These are phyloP conservation scores for Trichoderma koningii DNA, from an alignment of 2,329 filamentous ascomycete genomes.

Conservation along the genomic window DNA sequence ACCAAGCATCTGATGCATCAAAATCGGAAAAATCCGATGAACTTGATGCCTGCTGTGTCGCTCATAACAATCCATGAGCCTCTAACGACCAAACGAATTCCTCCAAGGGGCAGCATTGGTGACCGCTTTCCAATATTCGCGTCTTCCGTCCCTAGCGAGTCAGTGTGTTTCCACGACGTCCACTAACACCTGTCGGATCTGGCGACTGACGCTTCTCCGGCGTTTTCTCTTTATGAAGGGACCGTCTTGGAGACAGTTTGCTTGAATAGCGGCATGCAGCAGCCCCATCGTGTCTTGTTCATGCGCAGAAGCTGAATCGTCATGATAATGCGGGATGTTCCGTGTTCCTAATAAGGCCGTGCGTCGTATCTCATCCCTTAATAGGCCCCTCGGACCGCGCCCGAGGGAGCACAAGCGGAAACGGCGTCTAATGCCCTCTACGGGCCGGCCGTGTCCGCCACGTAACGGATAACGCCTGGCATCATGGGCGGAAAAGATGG, in stretches of 20 bases:
- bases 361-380: slow-evolving; percentile 17
- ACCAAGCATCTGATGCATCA: too few species aligned
- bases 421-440: neutral
- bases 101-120: neutral
- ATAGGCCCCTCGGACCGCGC: slow-evolving; percentile 1
- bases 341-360: neutral
- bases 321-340: neutral
- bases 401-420: neutral
- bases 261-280: neutral
- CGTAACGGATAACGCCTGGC: neutral
- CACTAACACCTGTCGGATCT: slow-evolving; percentile 16
- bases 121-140: neutral
- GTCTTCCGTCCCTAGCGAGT: slow-evolving; percentile 17
- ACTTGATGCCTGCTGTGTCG: too few species aligned
- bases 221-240: neutral
- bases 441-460: neutral
- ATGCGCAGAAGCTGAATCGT: neutral
- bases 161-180: slow-evolving; percentile 8
- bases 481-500: neutral
- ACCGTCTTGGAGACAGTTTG: neutral
- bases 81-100: neutral
- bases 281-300: slow-evolving; percentile 1
- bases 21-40: too few species aligned
- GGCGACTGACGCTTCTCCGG: neutral
- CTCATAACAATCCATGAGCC: neutral